Conservation (phyloP, 371 early-diverging fungal species). For the Actinomortierella wolfii region DNA sequence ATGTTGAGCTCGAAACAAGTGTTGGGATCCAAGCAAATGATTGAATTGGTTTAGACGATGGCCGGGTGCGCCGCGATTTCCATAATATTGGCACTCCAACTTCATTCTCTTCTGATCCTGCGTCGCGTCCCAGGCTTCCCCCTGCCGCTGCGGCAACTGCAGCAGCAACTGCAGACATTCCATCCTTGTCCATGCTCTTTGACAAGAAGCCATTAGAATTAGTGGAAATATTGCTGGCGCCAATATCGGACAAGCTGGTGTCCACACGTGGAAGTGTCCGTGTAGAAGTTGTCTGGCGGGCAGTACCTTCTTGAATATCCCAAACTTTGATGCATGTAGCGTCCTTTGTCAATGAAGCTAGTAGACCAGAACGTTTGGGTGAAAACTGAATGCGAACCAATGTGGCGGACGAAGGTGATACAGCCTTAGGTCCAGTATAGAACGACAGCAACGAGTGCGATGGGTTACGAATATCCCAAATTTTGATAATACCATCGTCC, state of each 20-base stretch:
- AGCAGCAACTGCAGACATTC: conserved; percentile 14
- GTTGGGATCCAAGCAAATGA: conserved; percentile 72
- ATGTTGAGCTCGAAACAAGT: conserved; percentile 30
- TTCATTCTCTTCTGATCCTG: conserved; percentile 41
- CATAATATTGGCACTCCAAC: conserved; percentile 64
- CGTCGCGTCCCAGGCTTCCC: conserved; percentile 14
- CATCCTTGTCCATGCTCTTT: conserved; percentile 33
- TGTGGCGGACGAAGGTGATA: conserved; percentile 10
- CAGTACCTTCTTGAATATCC: conserved; percentile 66
- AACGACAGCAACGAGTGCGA: conserved; percentile 58
- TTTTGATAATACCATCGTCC: conserved; percentile 70
- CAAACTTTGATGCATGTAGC: conserved; percentile 60
- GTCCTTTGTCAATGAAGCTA: conserved; percentile 71
- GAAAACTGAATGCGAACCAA: conserved; percentile 67
- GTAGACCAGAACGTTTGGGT: conserved; percentile 63
- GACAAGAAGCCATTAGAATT: conserved; percentile 16
- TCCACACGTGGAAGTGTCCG: conserved; percentile 1
- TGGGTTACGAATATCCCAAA: conserved; percentile 82
- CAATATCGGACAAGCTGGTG: conserved; percentile 5
- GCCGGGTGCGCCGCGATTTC: conserved; percentile 63
- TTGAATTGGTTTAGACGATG: conserved; percentile 50
- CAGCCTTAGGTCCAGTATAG: conserved; percentile 28
- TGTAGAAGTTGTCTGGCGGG: conserved; percentile 1
- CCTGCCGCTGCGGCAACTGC: not conserved
- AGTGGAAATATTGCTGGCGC: not conserved